Evolutionary conservation across 257 asterid species (phyloP), one percentile per base, ranked within the genome.

Genomic region (Forsythia viridissima): DNA sequence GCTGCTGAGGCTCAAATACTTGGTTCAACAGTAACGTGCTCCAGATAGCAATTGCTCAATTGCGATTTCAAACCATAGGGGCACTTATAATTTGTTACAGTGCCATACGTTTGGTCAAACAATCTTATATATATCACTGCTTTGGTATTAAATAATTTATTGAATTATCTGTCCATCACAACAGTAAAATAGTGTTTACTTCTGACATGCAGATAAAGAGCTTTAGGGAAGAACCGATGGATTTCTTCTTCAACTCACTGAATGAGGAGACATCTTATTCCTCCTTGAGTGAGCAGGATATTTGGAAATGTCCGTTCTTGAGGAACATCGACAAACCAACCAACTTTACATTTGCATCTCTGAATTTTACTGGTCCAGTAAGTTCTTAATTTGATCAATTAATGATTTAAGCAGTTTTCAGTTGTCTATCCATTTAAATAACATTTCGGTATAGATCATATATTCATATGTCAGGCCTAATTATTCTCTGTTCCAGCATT

Each of bases 221-320:
- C 72, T 78, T 79, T 34, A 4, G 69, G 78, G 77, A 57, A 79
- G 84, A 71, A 74, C 73, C 61, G 70, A 89, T 92, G 97, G 94
- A 88, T 36, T 86, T 85, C 77, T 82, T 86, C 71, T 86, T 86
- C 88, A 87, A 84, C 83, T 61, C 84, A 76, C 76, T 80, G 83
- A 86, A 77, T 76, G 88, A 67, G 87, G 90, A 85, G 81, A 81
- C 83, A 75, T 77, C 84, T 82, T 91, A 83, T 80, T 87, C 90
- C 84, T 81, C 89, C 79, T 76, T 82, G 76, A 79, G 38, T 38
- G 90, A 83, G 82, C 90, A 84, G 79, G 91, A 85, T 83, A 77
- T 90, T 75, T 79, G 73, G 39, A 91, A 74, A 87, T 92, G 97
- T 71, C 97, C 97, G 68, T 91, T 92, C 88, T 85, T 91, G 92